Evolutionary conservation across 495 filamentous ascomycete genomes (phyloP).

Genomic region (Mytilinidion resinicola): DNA sequence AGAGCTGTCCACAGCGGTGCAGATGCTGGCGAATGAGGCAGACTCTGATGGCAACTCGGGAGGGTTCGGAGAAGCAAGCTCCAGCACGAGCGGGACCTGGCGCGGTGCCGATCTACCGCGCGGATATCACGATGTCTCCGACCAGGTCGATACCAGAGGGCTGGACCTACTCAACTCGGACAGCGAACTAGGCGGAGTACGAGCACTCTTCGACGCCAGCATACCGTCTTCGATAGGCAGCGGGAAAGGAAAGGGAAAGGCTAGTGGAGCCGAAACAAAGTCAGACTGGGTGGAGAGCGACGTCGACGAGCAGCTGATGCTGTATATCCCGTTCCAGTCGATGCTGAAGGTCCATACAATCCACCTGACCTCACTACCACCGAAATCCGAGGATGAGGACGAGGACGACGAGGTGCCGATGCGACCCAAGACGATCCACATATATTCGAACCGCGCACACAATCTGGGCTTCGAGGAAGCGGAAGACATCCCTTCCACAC

Average conservation of each 20-base stretch:
- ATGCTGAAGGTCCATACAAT: conserved; percentile 87
- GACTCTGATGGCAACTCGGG: conserved; percentile 44
- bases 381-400: conserved; percentile 38
- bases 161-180: conserved; percentile 84
- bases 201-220: conserved; percentile 61
- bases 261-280: conserved; percentile 39
- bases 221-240: conserved; percentile 59
- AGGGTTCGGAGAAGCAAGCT: conserved; percentile 39
- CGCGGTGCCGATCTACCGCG: conserved; percentile 65
- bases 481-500: conserved; percentile 72
- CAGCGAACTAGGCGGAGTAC: conserved; percentile 57
- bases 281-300: conserved; percentile 95
- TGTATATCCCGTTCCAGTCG: conserved; percentile 85
- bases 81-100: conserved; percentile 47
- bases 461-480: conserved; percentile 94
- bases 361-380: conserved; percentile 77
- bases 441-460: conserved; percentile 81
- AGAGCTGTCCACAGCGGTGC: conserved; percentile 61
- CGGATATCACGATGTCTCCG: conserved; percentile 77
- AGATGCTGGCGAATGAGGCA: conserved; percentile 66
- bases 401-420: conserved; percentile 65
- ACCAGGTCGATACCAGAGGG: conserved; percentile 68
- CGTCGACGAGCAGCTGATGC: conserved; percentile 96
- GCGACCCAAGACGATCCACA: conserved; percentile 75
- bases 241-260: conserved; percentile 46